phyloP scores from a whole-genome alignment of 2,329 filamentous ascomycete species.

The Aureobasidium namibiae region DNA sequence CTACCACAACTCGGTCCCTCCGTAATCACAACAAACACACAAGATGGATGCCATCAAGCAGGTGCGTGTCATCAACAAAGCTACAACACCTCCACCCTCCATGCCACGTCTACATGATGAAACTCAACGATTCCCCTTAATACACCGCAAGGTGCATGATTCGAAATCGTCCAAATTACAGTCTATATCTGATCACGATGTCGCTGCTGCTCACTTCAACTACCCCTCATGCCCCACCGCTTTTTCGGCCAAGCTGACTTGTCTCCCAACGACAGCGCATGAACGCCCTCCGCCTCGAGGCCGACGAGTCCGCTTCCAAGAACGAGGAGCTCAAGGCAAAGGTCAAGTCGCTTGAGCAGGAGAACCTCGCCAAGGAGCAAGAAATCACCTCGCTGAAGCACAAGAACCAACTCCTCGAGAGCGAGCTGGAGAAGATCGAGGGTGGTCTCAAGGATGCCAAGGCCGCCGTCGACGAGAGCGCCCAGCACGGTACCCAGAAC shows the following conservation, averaged over 20 bases:
- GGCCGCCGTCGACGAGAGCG: slow-evolving; percentile 72
- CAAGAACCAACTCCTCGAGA: slow-evolving; percentile 87
- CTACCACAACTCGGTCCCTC: neutral
- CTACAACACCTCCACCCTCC: slow-evolving; percentile 19
- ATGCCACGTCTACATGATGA: slow-evolving; percentile 8
- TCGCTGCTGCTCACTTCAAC: neutral
- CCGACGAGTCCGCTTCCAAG: slow-evolving; percentile 73
- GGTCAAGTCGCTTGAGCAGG: slow-evolving; percentile 78
- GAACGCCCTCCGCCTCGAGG: slow-evolving; percentile 87
- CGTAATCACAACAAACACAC: slow-evolving; percentile 5
- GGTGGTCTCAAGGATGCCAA: slow-evolving; percentile 75
- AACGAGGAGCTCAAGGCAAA: slow-evolving; percentile 80
- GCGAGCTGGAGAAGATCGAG: slow-evolving; percentile 90
- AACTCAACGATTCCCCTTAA: slow-evolving; percentile 13
- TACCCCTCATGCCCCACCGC: slow-evolving; percentile 15
- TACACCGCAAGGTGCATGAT: slow-evolving; percentile 13
- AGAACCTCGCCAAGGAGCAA: slow-evolving; percentile 94
- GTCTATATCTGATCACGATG: slow-evolving; percentile 9
- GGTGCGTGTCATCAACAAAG: slow-evolving; percentile 23
- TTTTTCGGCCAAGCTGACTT: slow-evolving; percentile 17
- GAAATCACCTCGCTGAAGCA: slow-evolving; percentile 94
- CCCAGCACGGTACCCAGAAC: slow-evolving; percentile 78
- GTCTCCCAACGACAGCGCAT: slow-evolving; percentile 60
- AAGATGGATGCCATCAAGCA: slow-evolving; percentile 37
- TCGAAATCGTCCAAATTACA: slow-evolving; percentile 13